Conservation (phyloP, 176 grass and related monocot species). For the Carex parvula region DNA sequence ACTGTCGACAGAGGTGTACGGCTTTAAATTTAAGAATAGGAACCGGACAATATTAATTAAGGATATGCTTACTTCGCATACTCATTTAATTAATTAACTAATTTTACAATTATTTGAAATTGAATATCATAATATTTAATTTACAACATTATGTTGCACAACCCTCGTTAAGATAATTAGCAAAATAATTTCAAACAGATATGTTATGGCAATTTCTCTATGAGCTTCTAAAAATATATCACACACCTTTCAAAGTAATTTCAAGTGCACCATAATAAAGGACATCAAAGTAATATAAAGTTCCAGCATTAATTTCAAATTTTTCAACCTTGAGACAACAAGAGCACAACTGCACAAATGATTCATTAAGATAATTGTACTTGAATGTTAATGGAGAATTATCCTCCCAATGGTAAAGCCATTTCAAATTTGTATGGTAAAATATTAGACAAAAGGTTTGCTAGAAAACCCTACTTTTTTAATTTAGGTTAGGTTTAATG, state of each 20-base stretch:
- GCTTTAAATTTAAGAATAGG: too few species aligned
- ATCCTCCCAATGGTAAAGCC: background rate
- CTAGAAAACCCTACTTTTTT: background rate
- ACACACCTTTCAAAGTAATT: background rate
- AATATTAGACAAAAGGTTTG: background rate
- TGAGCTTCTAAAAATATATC: background rate
- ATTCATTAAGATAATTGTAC: background rate
- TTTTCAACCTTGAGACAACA: background rate
- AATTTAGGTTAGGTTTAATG: slow-evolving; percentile 1
- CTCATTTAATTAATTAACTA: too few species aligned
- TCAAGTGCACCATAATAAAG: background rate
- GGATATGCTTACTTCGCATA: too few species aligned
- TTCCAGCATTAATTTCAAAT: background rate
- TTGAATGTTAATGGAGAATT: background rate
- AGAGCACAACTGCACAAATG: background rate
- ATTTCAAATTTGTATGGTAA: background rate
- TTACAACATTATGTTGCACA: too few species aligned
- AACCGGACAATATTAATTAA: too few species aligned
- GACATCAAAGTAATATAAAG: background rate
- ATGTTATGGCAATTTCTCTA: too few species aligned
- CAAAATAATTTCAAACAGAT: too few species aligned
- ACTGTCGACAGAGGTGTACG: too few species aligned
- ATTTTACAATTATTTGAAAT: too few species aligned
- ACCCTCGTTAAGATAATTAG: too few species aligned
- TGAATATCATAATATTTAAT: too few species aligned